Percentiles rank a stretch among this genome's conserved stretches.
These are phyloP conservation scores for Colletotrichum orbiculare DNA, from an alignment of 2,329 filamentous ascomycete genomes.

Conservation along the genomic window DNA sequence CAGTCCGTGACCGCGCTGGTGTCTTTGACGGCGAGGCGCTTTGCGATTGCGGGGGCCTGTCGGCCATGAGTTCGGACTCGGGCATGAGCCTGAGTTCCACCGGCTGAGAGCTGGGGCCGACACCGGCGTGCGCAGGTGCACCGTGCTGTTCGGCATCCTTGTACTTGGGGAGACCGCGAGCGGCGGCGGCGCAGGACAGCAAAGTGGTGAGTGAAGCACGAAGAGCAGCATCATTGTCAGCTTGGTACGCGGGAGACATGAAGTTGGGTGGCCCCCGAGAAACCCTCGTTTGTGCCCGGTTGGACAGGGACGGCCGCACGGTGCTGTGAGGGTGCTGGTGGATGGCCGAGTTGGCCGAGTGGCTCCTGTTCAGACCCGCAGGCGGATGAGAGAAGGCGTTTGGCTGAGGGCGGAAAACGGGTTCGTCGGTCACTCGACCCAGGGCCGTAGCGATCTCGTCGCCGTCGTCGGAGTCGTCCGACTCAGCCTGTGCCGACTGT, in stretches of 20 bases:
- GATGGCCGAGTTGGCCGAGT: conserved; percentile 61
- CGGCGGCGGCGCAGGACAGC: conserved; percentile 93
- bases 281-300: conserved; percentile 59
- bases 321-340: conserved; percentile 61
- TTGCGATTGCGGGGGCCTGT: conserved; percentile 40
- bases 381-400: conserved; percentile 93
- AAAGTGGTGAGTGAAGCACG: conserved; percentile 94
- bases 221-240: conserved; percentile 92
- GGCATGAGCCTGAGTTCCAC: conserved; percentile 70
- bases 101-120: conserved; percentile 62
- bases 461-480: conserved; percentile 61
- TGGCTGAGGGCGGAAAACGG: conserved; percentile 83
- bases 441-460: conserved; percentile 88
- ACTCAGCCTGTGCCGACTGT: conserved; percentile 53
- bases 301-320: conserved; percentile 61
- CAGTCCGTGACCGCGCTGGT: conserved; percentile 43
- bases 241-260: conserved; percentile 79
- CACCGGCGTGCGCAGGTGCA: conserved; percentile 48
- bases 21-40: conserved; percentile 40
- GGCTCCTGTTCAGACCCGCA: conserved; percentile 58
- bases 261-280: conserved; percentile 67
- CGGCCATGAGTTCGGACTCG: conserved; percentile 67
- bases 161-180: conserved; percentile 80
- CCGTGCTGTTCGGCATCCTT: conserved; percentile 52
- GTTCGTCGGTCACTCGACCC: conserved; percentile 66